These are phyloP conservation scores for Scytalidium lignicola DNA, from an alignment of 2,329 filamentous ascomycete species.

Conservation along the genomic window DNA sequence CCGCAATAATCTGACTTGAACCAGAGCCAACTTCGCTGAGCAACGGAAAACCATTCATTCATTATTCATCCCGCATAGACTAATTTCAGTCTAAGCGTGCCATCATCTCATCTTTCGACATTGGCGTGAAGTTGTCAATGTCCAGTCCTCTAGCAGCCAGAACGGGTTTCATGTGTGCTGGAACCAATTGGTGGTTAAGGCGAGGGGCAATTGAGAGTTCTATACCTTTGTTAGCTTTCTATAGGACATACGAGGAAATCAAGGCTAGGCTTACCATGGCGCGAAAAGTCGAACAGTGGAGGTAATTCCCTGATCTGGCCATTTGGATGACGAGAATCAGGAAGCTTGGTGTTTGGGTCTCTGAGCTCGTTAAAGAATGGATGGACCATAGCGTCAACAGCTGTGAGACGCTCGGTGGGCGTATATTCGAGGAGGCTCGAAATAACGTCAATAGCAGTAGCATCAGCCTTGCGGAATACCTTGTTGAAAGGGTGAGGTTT, in stretches of 20 bases:
- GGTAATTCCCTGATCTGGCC: constrained; percentile 78
- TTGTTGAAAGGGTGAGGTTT: constrained; percentile 99
- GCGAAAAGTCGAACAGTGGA: constrained; percentile 85
- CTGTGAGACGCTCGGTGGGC: constrained; percentile 87
- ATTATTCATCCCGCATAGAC: constrained; percentile 21
- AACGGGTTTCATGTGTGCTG: constrained; percentile 69
- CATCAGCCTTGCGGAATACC: constrained; percentile 95
- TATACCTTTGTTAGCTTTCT: constrained; percentile 32
- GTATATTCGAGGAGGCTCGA: constrained; percentile 94
- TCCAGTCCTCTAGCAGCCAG: constrained; percentile 77
- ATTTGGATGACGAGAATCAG: constrained; percentile 87
- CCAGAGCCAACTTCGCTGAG: constrained; percentile 21
- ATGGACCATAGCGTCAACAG: constrained; percentile 95
- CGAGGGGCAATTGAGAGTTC: constrained; percentile 93
- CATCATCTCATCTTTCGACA: constrained; percentile 95
- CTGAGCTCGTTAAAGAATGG: constrained; percentile 97
- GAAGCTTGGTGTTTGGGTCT: constrained; percentile 84
- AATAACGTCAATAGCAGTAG: constrained; percentile 90
- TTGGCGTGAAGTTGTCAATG: constrained; percentile 86
- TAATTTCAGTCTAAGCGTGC: constrained; percentile 86
- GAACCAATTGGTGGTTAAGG: constrained; percentile 84
- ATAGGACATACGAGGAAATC: background rate
- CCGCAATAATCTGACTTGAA: constrained; percentile 12
- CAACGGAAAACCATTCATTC: constrained; percentile 29
- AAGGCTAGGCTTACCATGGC: constrained; percentile 68